phyloP scores from a whole-genome alignment of 2,329 filamentous ascomycete genomes.

The Phyllosticta capitalensis region DNA sequence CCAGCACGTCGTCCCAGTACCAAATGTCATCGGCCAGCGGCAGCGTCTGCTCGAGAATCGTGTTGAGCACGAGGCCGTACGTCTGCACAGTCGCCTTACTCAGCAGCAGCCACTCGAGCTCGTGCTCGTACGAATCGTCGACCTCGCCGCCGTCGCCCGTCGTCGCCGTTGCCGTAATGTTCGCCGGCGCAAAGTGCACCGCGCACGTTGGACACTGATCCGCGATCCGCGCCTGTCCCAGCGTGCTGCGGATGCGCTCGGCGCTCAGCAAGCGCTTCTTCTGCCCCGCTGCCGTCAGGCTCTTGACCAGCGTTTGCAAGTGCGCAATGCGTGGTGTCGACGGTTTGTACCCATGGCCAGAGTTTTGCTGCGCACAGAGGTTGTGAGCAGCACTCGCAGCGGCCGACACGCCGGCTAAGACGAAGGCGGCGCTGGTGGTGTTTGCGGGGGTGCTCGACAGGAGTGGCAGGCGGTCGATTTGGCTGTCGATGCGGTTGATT shows the following conservation, averaged over 20 bases:
- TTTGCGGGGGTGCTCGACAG: slow-evolving; percentile 14
- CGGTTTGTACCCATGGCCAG: not conserved
- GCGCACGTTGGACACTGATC: slow-evolving; percentile 28
- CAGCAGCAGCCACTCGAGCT: slow-evolving; percentile 83
- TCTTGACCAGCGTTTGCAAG: slow-evolving; percentile 59
- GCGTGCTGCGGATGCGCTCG: slow-evolving; percentile 48
- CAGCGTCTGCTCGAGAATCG: slow-evolving; percentile 72
- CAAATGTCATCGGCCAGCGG: slow-evolving; percentile 78
- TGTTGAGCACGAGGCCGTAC: slow-evolving; percentile 70
- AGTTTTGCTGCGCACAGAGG: slow-evolving; percentile 23
- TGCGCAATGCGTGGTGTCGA: slow-evolving; percentile 38
- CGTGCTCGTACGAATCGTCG: slow-evolving; percentile 49
- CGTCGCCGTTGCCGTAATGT: not conserved
- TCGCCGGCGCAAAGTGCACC: slow-evolving; percentile 21
- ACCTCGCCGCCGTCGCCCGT: slow-evolving; percentile 21
- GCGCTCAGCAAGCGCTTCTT: slow-evolving; percentile 51
- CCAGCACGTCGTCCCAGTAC: slow-evolving; percentile 89
- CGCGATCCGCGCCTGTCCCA: slow-evolving; percentile 53
- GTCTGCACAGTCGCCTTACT: slow-evolving; percentile 89
- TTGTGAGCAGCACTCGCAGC: slow-evolving; percentile 12
- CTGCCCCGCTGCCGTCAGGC: slow-evolving; percentile 58
- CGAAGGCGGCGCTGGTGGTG: slow-evolving; percentile 18
- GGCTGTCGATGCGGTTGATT: slow-evolving; percentile 47
- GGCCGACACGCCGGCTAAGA: slow-evolving; percentile 1
- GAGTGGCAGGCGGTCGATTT: slow-evolving; percentile 49